A percentile compares a stretch with the other conserved stretches of the same genome.
Evolutionary conservation across 345 rosid species (phyloP).

Genomic region (Brassica juncea): DNA sequence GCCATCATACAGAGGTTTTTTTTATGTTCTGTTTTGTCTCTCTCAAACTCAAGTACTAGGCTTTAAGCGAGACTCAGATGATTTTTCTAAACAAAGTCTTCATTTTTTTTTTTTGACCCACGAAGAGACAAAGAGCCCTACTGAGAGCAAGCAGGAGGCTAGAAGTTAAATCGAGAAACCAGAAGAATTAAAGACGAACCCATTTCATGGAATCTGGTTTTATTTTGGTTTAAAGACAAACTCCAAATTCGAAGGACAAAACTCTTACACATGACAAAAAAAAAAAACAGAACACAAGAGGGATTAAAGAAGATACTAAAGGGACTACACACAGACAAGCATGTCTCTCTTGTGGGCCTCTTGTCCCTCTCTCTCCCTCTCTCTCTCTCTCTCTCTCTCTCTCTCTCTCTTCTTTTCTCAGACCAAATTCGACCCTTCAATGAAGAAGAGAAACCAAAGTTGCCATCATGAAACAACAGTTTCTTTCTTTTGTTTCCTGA

Average conservation of each 20-base stretch:
- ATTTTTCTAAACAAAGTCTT: constrained; percentile 13
- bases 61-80: constrained; percentile 21
- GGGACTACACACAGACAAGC: constrained; percentile 48
- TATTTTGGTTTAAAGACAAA: constrained; percentile 12
- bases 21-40: constrained; percentile 12
- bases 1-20: constrained; percentile 39
- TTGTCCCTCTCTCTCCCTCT: constrained; percentile 13
- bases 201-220: constrained; percentile 47
- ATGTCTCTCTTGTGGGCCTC: constrained; percentile 51
- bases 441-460: constrained; percentile 43
- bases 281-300: constrained; percentile 28
- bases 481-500: constrained; percentile 28
- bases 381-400: constrained; percentile 25
- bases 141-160: no score
- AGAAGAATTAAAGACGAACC: constrained; percentile 38
- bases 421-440: constrained; percentile 61
- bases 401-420: constrained; percentile 34
- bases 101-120: constrained; percentile 9
- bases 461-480: constrained; percentile 38
- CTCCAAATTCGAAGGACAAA: constrained; percentile 66
- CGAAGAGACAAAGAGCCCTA: constrained; percentile 26
- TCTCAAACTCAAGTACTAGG: constrained; percentile 24
- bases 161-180: constrained; percentile 27
- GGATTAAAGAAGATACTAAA: constrained; percentile 11
- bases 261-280: constrained; percentile 41